A percentile compares a stretch with the other conserved stretches of the same genome.
These are phyloP conservation scores for Alternaria dauci DNA, from an alignment of 2,329 filamentous ascomycete genomes.

Conservation along the genomic window DNA sequence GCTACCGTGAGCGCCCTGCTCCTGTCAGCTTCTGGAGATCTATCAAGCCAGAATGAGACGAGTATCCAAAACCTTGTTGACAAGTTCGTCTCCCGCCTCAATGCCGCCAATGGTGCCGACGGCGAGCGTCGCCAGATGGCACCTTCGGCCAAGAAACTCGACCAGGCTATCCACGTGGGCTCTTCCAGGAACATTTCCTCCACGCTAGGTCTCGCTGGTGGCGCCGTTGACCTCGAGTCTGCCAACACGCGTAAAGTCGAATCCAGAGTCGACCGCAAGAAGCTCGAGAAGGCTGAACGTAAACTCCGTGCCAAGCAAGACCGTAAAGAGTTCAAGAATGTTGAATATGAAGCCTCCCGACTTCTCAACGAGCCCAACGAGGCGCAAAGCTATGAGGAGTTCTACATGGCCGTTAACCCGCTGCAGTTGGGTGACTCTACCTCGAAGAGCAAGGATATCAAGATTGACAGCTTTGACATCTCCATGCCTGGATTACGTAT, in stretches of 20 bases:
- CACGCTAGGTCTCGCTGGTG: constrained; percentile 85
- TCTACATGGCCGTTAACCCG: constrained; percentile 99
- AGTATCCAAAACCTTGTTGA: constrained; percentile 84
- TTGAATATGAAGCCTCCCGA: constrained; percentile 94
- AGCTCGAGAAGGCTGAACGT: constrained; percentile 96
- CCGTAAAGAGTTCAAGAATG: constrained; percentile 97
- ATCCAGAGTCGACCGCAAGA: constrained; percentile 97
- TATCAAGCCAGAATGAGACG: constrained; percentile 74
- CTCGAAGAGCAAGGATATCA: constrained; percentile 97
- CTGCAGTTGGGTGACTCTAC: constrained; percentile 80
- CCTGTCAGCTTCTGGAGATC: constrained; percentile 88
- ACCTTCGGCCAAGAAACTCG: constrained; percentile 81
- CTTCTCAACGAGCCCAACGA: constrained; percentile 84
- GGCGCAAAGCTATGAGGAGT: constrained; percentile 95
- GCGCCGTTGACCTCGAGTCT: constrained; percentile 89
- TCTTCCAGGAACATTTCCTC: constrained; percentile 96
- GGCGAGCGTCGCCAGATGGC: constrained; percentile 74
- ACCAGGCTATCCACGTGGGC: constrained; percentile 94
- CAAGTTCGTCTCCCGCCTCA: constrained; percentile 87
- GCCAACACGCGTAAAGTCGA: constrained; percentile 93
- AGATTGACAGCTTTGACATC: constrained; percentile 94
- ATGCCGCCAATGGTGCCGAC: constrained; percentile 73
- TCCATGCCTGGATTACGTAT: constrained; percentile 90
- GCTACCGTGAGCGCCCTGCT: constrained; percentile 85
- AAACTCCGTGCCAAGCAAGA: constrained; percentile 99